Evolutionary conservation across 768 basidiomycete species (phyloP).

Genomic region (Phanerochaete sordida): DNA sequence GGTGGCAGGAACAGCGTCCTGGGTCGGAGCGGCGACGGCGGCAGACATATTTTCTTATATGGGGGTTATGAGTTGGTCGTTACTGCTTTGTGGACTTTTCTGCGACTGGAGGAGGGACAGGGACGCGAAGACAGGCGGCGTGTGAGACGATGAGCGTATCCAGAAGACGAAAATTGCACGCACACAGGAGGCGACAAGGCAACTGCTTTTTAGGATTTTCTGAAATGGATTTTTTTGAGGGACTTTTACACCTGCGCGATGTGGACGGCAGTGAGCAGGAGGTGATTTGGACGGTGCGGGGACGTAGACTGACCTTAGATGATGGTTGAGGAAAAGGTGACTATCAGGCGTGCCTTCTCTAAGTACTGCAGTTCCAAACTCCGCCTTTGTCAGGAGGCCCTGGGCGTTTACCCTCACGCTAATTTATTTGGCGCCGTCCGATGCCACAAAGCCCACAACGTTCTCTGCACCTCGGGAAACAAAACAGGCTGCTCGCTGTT

Average conservation of each 20-base stretch:
- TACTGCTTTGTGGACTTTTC: slow-evolving; percentile 92
- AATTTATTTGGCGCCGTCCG: background rate
- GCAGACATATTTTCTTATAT: slow-evolving; percentile 36
- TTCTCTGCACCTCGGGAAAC: background rate
- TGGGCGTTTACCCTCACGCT: slow-evolving; percentile 1
- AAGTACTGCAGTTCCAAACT: slow-evolving; percentile 29
- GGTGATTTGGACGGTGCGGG: slow-evolving; percentile 17
- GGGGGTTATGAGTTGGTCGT: slow-evolving; percentile 60
- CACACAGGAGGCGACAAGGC: slow-evolving; percentile 72
- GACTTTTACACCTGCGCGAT: slow-evolving; percentile 51
- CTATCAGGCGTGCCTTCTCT: slow-evolving; percentile 15
- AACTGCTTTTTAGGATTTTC: slow-evolving; percentile 80
- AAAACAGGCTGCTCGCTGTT: background rate
- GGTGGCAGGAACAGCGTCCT: slow-evolving; percentile 35
- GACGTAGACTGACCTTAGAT: slow-evolving; percentile 45
- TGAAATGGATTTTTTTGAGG: slow-evolving; percentile 38
- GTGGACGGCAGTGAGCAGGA: background rate
- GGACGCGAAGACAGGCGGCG: slow-evolving; percentile 9
- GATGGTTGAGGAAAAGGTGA: slow-evolving; percentile 58
- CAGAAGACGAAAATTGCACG: slow-evolving; percentile 26
- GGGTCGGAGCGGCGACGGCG: slow-evolving; percentile 28
- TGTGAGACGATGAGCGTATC: slow-evolving; percentile 15
- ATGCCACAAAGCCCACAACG: background rate
- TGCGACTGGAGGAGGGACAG: slow-evolving; percentile 39
- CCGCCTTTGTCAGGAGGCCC: slow-evolving; percentile 26